A percentile compares a stretch with the other conserved stretches of the same genome.
Evolutionary conservation across 805 yeast genomes (phyloP).

Genomic region (Millerozyma acaciae): DNA sequence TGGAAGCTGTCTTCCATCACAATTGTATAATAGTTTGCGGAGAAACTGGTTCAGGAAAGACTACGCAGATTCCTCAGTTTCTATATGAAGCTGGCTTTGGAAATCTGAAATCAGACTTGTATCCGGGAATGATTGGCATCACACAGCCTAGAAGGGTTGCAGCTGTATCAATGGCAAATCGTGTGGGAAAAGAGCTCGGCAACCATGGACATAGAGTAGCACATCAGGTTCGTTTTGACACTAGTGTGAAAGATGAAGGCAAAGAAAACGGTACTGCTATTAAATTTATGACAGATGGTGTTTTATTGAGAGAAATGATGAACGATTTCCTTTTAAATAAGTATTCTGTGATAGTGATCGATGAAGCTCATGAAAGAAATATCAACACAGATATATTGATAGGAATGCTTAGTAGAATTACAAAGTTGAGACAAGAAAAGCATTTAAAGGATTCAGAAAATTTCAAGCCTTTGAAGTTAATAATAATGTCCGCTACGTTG

Average conservation of each 20-base stretch:
- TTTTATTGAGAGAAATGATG: slow-evolving; percentile 88
- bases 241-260: slow-evolving; percentile 53
- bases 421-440: slow-evolving; percentile 61
- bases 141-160: slow-evolving; percentile 97
- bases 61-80: slow-evolving; percentile 97
- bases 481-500: slow-evolving; percentile 96
- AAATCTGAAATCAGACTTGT: slow-evolving; percentile 44
- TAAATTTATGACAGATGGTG: slow-evolving; percentile 95
- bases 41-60: slow-evolving; percentile 98
- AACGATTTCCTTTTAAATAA: slow-evolving; percentile 73
- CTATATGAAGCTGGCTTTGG: slow-evolving; percentile 93
- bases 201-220: slow-evolving; percentile 63
- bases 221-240: slow-evolving; percentile 79
- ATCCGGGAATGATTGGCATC: slow-evolving; percentile 91
- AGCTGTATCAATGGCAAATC: slow-evolving; percentile 83
- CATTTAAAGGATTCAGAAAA: slow-evolving; percentile 43
- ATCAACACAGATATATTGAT: slow-evolving; percentile 93
- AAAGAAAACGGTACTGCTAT: slow-evolving; percentile 52
- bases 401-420: slow-evolving; percentile 88
- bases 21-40: slow-evolving; percentile 92
- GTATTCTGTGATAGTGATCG: slow-evolving; percentile 85
- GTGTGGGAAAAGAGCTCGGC: slow-evolving; percentile 76
- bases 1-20: slow-evolving; percentile 94
- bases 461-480: slow-evolving; percentile 65
- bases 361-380: slow-evolving; percentile 97